phyloP scores from a whole-genome alignment of 805 yeast genomes.

The Pichia gijzeniarum region DNA sequence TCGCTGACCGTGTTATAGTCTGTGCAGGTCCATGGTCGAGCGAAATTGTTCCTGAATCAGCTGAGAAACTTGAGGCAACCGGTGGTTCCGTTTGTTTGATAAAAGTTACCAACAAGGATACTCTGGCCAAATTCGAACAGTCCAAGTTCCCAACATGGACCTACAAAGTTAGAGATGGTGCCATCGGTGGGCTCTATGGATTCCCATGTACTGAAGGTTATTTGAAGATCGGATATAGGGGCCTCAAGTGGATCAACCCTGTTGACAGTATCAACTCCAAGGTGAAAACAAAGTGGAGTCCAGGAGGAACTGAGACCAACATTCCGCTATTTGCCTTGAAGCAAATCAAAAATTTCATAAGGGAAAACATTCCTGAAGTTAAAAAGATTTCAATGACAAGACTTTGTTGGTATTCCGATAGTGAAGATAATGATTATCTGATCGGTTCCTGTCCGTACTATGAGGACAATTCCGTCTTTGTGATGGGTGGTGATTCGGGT shows the following conservation, averaged over 20 bases:
- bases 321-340: constrained; percentile 27
- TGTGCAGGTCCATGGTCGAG: constrained; percentile 28
- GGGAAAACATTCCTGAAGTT: constrained; percentile 25
- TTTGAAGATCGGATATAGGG: constrained; percentile 28
- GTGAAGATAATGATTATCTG: constrained; percentile 30
- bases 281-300: constrained; percentile 25
- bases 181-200: constrained; percentile 29
- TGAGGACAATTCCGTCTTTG: constrained; percentile 25
- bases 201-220: constrained; percentile 26
- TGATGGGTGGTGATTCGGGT: constrained; percentile 35
- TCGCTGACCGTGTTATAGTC: constrained; percentile 20
- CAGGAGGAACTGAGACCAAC: constrained; percentile 18
- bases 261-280: constrained; percentile 17
- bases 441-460: constrained; percentile 31
- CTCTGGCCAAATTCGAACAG: constrained; percentile 18
- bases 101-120: constrained; percentile 17
- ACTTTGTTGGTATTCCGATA: constrained; percentile 34
- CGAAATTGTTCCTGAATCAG: constrained; percentile 26
- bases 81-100: constrained; percentile 28
- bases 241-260: constrained; percentile 29
- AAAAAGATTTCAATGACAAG: constrained; percentile 20
- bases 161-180: constrained; percentile 26
- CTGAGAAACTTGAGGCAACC: constrained; percentile 25
- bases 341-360: constrained; percentile 22
- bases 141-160: constrained; percentile 26